These are phyloP conservation scores for Carex arenaria DNA, from an alignment of 202 grass and related monocot genomes.

Conservation along the genomic window DNA sequence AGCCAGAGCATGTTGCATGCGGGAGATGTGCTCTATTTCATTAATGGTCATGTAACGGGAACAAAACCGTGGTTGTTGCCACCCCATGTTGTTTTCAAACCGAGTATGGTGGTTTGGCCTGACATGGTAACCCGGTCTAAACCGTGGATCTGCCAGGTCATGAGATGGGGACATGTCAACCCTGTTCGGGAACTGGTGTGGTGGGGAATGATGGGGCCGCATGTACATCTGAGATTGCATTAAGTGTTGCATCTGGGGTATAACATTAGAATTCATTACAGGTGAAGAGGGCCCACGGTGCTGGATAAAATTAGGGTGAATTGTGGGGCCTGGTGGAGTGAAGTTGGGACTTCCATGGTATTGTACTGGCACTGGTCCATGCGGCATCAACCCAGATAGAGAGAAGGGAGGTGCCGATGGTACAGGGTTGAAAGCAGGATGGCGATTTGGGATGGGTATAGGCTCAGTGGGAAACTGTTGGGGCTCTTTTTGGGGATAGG, in stretches of 20 bases:
- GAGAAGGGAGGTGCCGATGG: constrained; percentile 14
- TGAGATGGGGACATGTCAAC: constrained; percentile 36
- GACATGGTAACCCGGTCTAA: constrained; percentile 32
- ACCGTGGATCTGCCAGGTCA: constrained; percentile 50
- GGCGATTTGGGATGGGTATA: constrained; percentile 42
- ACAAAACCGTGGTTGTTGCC: constrained; percentile 35
- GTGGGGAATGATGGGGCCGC: constrained; percentile 30
- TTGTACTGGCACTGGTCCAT: constrained; percentile 34
- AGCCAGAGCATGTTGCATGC: constrained; percentile 69
- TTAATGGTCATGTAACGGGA: constrained; percentile 66
- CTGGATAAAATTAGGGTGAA: constrained; percentile 16
- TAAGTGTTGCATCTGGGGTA: constrained; percentile 6
- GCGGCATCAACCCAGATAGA: constrained; percentile 25
- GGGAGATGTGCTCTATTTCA: constrained; percentile 78
- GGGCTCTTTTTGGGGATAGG: constrained; percentile 66
- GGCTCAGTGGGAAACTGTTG: constrained; percentile 45
- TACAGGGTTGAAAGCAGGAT: constrained; percentile 22
- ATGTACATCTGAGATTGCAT: constrained; percentile 45
- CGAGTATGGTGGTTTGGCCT: constrained; percentile 36
- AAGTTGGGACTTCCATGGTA: constrained; percentile 32
- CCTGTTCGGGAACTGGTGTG: constrained; percentile 48
- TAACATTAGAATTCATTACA: constrained; percentile 8
- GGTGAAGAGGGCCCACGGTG: not conserved
- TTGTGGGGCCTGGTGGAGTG: constrained; percentile 16
- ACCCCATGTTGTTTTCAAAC: constrained; percentile 41